phyloP scores from a whole-genome alignment of 768 basidiomycete species.

The Phanerodontia chrysosporium region DNA sequence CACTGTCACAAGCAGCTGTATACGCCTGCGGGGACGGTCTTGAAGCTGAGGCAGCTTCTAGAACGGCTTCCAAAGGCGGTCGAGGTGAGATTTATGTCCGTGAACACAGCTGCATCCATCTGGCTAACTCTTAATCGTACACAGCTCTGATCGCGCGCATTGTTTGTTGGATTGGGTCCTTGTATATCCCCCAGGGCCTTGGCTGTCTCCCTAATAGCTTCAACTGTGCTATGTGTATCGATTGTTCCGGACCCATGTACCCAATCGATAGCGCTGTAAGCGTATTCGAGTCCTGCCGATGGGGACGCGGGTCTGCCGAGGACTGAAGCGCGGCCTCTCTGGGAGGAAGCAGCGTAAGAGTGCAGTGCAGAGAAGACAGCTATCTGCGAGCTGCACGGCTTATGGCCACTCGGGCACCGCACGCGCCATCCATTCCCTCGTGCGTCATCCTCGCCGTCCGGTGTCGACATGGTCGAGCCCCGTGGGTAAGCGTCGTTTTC shows the following conservation, averaged over 20 bases:
- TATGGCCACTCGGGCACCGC: background rate
- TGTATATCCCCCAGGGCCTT: background rate
- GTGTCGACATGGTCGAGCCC: background rate
- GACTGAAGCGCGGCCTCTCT: background rate
- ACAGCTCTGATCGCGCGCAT: background rate
- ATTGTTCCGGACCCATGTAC: background rate
- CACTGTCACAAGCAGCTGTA: conserved; percentile 17
- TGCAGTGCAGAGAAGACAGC: background rate
- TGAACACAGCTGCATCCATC: background rate
- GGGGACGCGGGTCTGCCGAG: background rate
- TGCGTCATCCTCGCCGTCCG: background rate
- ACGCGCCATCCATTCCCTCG: background rate
- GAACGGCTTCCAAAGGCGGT: conserved; percentile 15
- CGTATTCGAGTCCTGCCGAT: no score
- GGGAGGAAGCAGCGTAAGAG: background rate
- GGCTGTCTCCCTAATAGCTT: background rate
- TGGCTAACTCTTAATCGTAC: background rate
- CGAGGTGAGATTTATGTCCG: conserved; percentile 8
- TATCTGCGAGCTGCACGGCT: background rate
- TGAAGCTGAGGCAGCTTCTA: conserved; percentile 13
- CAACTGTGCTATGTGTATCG: background rate
- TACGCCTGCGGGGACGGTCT: conserved; percentile 11
- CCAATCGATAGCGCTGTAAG: background rate
- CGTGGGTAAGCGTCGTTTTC: no score
- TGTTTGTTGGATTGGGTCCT: background rate